phyloP scores from a whole-genome alignment of 192 early-diverging fungal genomes.

The Coemansia aciculifera region DNA sequence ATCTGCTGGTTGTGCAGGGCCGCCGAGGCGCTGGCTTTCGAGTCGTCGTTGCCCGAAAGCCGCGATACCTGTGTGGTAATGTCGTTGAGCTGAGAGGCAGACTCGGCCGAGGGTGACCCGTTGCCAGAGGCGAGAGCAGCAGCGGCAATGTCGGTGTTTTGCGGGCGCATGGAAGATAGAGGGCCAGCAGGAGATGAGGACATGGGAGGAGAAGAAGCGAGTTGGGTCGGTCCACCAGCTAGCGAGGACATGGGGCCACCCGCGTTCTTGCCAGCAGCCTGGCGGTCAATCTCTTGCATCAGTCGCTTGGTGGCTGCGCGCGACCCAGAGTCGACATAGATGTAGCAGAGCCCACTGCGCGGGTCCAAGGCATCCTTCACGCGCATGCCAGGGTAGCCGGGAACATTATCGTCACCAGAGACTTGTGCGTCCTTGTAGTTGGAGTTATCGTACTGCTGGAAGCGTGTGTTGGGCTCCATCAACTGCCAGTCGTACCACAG shows the following conservation, averaged over 20 bases:
- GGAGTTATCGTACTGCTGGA: constrained; percentile 48
- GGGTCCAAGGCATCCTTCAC: constrained; percentile 47
- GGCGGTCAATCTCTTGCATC: constrained; percentile 51
- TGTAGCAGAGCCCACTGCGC: constrained; percentile 43
- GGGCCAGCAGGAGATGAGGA: constrained; percentile 13
- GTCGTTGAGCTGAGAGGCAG: constrained; percentile 44
- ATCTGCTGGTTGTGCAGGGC: constrained; percentile 55
- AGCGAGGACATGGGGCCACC: constrained; percentile 1
- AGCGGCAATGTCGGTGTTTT: constrained; percentile 10
- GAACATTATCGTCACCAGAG: constrained; percentile 34
- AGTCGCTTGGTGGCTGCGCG: constrained; percentile 46
- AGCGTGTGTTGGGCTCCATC: constrained; percentile 41
- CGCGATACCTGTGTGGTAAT: constrained; percentile 44
- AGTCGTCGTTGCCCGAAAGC: constrained; percentile 30
- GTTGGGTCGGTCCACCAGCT: background rate
- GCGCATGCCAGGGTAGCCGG: constrained; percentile 42
- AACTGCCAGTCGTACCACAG: constrained; percentile 63
- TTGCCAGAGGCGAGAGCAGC: constrained; percentile 37
- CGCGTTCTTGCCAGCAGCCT: constrained; percentile 19
- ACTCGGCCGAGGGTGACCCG: constrained; percentile 32
- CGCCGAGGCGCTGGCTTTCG: constrained; percentile 35
- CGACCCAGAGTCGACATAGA: constrained; percentile 50
- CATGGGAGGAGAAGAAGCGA: background rate
- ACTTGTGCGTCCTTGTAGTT: constrained; percentile 39
- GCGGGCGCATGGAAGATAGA: background rate